Conservation (phyloP, 1,284 basidiomycete species). For the Ceratobasidium sp. region DNA sequence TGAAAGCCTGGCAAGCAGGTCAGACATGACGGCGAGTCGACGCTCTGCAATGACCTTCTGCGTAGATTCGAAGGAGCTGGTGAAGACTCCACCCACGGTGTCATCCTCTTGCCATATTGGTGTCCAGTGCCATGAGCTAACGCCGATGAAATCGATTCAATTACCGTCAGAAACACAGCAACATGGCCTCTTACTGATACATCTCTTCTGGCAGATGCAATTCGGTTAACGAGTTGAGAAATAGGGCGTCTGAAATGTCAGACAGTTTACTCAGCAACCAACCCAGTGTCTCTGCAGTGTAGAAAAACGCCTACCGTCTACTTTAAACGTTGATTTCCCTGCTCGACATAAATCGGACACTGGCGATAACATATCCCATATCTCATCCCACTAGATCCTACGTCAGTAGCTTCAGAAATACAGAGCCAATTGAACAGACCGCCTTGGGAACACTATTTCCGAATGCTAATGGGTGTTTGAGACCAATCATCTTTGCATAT, state of each 20-base stretch:
- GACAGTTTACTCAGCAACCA: no score
- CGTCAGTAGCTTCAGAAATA: neutral
- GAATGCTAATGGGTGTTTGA: slow-evolving; percentile 46
- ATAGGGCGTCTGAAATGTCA: slow-evolving; percentile 39
- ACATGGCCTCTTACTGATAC: slow-evolving; percentile 35
- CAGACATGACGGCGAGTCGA: slow-evolving; percentile 28
- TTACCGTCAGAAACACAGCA: neutral
- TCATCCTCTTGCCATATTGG: slow-evolving; percentile 47
- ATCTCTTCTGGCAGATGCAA: slow-evolving; percentile 46
- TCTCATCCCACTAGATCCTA: slow-evolving; percentile 38
- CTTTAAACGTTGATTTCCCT: slow-evolving; percentile 42
- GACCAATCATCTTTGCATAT: slow-evolving; percentile 46
- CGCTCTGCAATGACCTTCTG: slow-evolving; percentile 48
- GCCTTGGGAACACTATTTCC: slow-evolving; percentile 37
- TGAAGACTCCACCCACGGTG: slow-evolving; percentile 42
- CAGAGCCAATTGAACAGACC: neutral
- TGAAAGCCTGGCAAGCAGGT: neutral
- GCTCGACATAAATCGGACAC: slow-evolving; percentile 29
- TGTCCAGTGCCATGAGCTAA: slow-evolving; percentile 44
- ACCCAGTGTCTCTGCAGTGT: no score
- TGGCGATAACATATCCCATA: slow-evolving; percentile 40
- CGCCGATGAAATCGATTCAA: neutral
- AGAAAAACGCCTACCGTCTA: slow-evolving; percentile 41
- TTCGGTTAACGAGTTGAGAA: slow-evolving; percentile 46
- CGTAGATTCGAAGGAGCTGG: slow-evolving; percentile 47